Evolutionary conservation across 208 protist genomes (phyloP), one percentile per base, ranked within the genome.

Genomic region (Acanthamoeba sp.): DNA sequence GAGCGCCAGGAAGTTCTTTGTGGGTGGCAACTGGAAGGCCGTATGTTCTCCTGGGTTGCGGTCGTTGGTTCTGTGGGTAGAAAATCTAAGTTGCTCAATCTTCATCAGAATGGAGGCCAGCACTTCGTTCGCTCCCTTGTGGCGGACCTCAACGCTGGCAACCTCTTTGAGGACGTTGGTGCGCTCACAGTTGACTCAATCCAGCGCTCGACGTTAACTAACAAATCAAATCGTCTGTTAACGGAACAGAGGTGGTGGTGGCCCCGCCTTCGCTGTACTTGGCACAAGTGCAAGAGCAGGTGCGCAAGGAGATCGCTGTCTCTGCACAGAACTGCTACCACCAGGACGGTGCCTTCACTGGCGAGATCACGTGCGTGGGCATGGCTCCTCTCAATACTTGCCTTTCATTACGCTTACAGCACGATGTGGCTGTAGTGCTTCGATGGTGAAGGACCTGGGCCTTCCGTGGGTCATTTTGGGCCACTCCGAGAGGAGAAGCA

Each of bases 401-500:
- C n/a, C n/a, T n/a, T n/a, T n/a, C n/a, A n/a, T n/a, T n/a, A n/a
- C n/a, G n/a, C n/a, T n/a, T n/a, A n/a, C n/a, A n/a, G n/a, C n/a
- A n/a, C n/a, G n/a, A n/a, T n/a, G n/a, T n/a, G n/a, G n/a, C n/a
- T n/a, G n/a, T 40, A 93, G 89, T 32, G 36, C 27, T 12, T 36
- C 38, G 10, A 99, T 99, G 96, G 92, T 99, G 38, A 98, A 98
- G 94, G 99, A 99, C 93, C 88, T 98, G 20, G 98, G 98, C 84
- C 73, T 99, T 55, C 91, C 99, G 42, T 99, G 97, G 97, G 96
- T 99, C 50, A 99, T 99, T 64, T 85, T 99, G 38, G 99, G 99
- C 85, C 99, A 99, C 97, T 99, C 97, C 95, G 99, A 99, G 97
- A 97, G 99, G 52, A 97, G 99, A 92, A 95, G 97, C 52, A 98